Evolutionary conservation across 1,284 basidiomycete species (phyloP), one percentile per base, ranked within the genome.

Genomic region (Ceratobasidium sp.): DNA sequence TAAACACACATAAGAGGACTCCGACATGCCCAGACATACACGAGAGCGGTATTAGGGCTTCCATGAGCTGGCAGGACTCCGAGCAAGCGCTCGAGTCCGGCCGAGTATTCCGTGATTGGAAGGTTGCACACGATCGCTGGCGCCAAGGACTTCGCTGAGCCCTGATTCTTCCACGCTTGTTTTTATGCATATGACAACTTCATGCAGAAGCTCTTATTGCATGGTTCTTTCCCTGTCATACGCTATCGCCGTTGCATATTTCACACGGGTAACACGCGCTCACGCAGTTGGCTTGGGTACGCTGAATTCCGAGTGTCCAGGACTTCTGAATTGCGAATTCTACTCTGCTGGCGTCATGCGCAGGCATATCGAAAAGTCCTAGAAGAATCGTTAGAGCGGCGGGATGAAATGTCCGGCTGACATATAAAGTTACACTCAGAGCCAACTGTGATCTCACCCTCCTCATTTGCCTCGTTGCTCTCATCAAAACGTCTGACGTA

Each of bases 171-270:
- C 45, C n/a, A 20, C 20, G 32, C 45, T 32, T 20, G 45, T 32
- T 49, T 62, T 47, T 32, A n/a, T n/a, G 29, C 58, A 35, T 49
- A 49, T 62, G 58, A 45, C 34, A 49, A 22, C 45, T 32, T 34
- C 10, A 45, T 45, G 34, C 25, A 25, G 27, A 32, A 31, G 17
- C 32, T 31, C 8, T 25, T 32, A n/a, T 7, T 35, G 12, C 8
- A n/a, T 35, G 31, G 17, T 17, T 29, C 27, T n/a, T 15, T 32
- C 10, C 25, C 34, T 47, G 2, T 22, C 13, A 12, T 31, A 12
- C 15, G 10, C 27, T 29, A 10, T 47, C 7, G 7, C 20, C 10
- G 10, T 34, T 31, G 17, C 12, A 20, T 5, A 31, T 49, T 32
- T 62, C 29, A 35, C 7, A 20, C n/a, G 12, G 34, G 6, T 7